Evolutionary conservation across 2,329 filamentous ascomycete genomes (phyloP), one percentile per base, ranked within the genome.

Genomic region (Talaromyces funiculosus): DNA sequence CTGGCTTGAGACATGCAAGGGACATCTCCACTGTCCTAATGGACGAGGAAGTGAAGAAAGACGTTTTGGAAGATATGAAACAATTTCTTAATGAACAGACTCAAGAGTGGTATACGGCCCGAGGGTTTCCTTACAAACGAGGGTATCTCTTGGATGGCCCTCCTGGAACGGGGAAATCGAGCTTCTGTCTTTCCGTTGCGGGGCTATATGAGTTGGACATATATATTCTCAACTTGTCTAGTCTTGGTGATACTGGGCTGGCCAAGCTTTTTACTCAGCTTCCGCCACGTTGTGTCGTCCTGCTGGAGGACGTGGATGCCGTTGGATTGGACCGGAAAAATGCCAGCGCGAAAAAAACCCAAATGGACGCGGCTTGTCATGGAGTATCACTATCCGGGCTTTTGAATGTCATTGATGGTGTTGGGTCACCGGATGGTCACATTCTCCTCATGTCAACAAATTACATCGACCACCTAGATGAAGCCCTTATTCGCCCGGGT

Each of bases 141-240:
- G 92, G 91, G 0, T 95, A 94, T 68, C 82, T 96, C 0, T 84
- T 96, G 16, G 81, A 92, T 65, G 91, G 91, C 0, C 90, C 90
- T 0, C 89, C 90, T 0, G 89, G 90, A 0, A 92, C 89, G 0
- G 90, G 90, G 14, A 93, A 93, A 74, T 89, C 85, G 43, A 89
- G 85, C 47, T 79, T 91, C 1, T 86, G 84, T 64, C 81, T 90
- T 45, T 88, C 88, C 0, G 79, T 90, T 56, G 86, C 88, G 0
- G 88, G 88, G 6, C 82, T 84, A 68, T 87, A 90, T 69, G 83
- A 84, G 61, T 81, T 90, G 75, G 81, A 84, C 53, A 87, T 91
- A 64, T 90, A 90, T 73, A 87, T 90, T 60, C 81, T 90, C 64
- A 43, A 88, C 81, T 71, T 88, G 85, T 5, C 75, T 71, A 35